Evolutionary conservation across 75 land plant species (phyloP), one percentile per base, ranked within the genome.

Genomic region (Larix kaempferi): DNA sequence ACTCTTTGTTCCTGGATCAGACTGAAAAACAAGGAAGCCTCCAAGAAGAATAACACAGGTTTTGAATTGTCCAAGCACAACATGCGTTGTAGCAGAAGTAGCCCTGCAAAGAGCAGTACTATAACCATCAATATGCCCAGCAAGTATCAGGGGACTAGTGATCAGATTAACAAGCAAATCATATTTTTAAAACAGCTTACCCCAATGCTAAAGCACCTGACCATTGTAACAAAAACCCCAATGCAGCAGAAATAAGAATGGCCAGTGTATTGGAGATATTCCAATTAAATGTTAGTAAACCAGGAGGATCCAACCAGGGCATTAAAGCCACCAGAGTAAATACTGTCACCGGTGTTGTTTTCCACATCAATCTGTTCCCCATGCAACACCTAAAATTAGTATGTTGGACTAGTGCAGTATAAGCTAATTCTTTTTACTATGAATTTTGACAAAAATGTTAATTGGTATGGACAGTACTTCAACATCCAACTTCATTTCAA

Each of bases 201-300:
- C 98, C 98, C 64, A 95, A 89, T 27, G 98, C 98, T 56, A 95
- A 72, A 57, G 98, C 98, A 54, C 98, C 98, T 64, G 98, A 95
- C 95, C 91, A 93, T 56, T 95, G 98, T 26, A 95, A 87, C 39
- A 95, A 82, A 82, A 95, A 95, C 8, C 98, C 98, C 55, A 95
- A 81, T 25, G 85, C 22, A 52, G 95, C 95, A n/a, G 98, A 95
- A 23, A 85, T 22, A 41, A 91, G 72, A 61, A 95, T 90, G 11
- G 89, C 91, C 22, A 75, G 3, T 12, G 89, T 80, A 59, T 91
- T 92, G 71, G 26, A 52, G 12, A 82, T 49, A 77, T 79, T 82
- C 98, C 98, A 95, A 52, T 85, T 25, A 44, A 95, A 95, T n/a
- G 88, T 79, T 13, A 95, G 60, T 2, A 88, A 80, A 57, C 98